Evolutionary conservation across 129 eudicot species (phyloP).

Genomic region (Flaveria robusta): DNA sequence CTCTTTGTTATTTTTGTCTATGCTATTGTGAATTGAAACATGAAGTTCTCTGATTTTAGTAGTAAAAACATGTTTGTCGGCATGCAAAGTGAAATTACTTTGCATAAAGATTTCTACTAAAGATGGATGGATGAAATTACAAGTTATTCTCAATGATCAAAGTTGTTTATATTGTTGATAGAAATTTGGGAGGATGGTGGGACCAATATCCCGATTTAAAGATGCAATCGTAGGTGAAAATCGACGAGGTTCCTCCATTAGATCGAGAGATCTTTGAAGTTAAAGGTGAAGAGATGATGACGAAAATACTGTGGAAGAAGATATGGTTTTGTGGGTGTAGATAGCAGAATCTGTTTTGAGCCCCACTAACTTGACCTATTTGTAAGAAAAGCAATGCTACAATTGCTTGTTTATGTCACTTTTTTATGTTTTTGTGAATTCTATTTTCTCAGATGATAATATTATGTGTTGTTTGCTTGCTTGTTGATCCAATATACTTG

Average conservation of each 20-base stretch:
- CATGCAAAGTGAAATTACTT: neutral
- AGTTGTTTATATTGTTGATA: slow-evolving; percentile 36
- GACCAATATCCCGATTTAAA: slow-evolving; percentile 75
- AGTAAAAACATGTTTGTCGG: neutral
- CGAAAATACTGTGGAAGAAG: slow-evolving; percentile 21
- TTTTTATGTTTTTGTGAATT: slow-evolving; percentile 32
- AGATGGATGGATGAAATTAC: neutral
- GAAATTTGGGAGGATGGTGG: slow-evolving; percentile 68
- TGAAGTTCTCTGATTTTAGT: neutral
- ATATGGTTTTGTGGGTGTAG: slow-evolving; percentile 13
- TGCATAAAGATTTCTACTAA: neutral
- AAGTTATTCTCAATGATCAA: neutral
- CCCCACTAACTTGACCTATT: slow-evolving; percentile 28
- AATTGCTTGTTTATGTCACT: slow-evolving; percentile 35
- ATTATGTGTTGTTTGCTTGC: slow-evolving; percentile 27
- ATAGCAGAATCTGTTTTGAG: slow-evolving; percentile 28
- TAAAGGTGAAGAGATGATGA: slow-evolving; percentile 29
- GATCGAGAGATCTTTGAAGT: slow-evolving; percentile 49
- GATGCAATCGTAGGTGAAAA: slow-evolving; percentile 74
- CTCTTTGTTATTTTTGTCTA: neutral
- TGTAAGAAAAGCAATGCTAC: slow-evolving; percentile 28
- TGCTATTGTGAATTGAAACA: neutral
- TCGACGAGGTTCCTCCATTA: slow-evolving; percentile 56
- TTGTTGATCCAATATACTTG: neutral
- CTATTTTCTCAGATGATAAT: slow-evolving; percentile 28